Evolutionary conservation across 257 asterid species (phyloP).

Genomic region (Solanum boliviense): DNA sequence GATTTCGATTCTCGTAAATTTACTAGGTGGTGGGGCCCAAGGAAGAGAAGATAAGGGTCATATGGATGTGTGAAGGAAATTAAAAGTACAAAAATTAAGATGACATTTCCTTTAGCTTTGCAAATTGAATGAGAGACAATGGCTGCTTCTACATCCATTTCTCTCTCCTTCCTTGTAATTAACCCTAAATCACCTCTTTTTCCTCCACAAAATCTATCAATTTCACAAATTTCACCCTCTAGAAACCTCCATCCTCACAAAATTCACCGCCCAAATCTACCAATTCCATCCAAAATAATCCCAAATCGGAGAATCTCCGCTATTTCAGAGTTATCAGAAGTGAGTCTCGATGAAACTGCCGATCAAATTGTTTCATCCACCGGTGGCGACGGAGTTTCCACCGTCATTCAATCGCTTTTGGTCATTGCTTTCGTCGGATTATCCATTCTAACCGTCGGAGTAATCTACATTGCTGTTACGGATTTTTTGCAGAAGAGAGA

Average conservation of each 20-base stretch:
- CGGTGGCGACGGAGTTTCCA: slow-evolving; percentile 29
- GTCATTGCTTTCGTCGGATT: slow-evolving; percentile 58
- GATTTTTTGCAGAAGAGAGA: slow-evolving; percentile 88
- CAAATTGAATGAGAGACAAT: not conserved
- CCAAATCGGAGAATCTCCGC: not conserved
- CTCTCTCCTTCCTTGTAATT: not conserved
- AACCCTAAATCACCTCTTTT: not conserved
- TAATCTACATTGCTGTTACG: slow-evolving; percentile 69
- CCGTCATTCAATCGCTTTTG: slow-evolving; percentile 40
- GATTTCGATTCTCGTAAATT: not conserved
- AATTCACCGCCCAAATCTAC: not conserved
- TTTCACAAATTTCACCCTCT: not conserved
- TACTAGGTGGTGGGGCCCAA: not conserved
- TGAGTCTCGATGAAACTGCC: slow-evolving; percentile 14
- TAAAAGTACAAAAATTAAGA: not conserved
- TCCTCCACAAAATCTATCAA: not conserved
- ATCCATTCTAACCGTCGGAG: slow-evolving; percentile 79
- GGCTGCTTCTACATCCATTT: not conserved
- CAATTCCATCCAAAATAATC: not conserved
- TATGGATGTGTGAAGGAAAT: not conserved
- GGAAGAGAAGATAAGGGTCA: not conserved
- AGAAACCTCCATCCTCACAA: not conserved
- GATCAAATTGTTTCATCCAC: slow-evolving; percentile 33
- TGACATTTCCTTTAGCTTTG: not conserved
- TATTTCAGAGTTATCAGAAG: not conserved